A percentile compares a stretch with the other conserved stretches of the same genome.
Evolutionary conservation across 2,329 filamentous ascomycete genomes (phyloP).

Genomic region (Talaromyces atroroseus): DNA sequence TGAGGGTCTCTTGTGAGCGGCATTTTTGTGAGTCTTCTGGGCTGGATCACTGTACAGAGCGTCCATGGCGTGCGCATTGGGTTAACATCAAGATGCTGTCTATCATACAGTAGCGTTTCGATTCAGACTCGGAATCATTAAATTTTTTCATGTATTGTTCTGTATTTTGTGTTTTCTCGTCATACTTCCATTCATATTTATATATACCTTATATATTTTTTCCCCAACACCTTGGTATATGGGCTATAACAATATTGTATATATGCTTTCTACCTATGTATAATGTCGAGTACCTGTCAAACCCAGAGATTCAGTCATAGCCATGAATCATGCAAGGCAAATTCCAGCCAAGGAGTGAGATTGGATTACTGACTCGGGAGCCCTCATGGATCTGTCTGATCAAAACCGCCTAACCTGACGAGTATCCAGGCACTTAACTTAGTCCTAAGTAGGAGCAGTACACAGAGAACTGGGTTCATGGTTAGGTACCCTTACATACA

Average conservation of each 20-base stretch:
- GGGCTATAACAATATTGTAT: neutral
- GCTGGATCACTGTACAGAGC: neutral
- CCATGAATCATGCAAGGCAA: neutral
- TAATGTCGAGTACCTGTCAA: neutral
- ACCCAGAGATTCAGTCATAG: neutral
- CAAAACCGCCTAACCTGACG: neutral
- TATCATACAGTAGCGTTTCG: neutral
- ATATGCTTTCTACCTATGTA: neutral
- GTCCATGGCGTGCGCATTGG: neutral
- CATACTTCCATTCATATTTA: neutral
- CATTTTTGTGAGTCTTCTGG: neutral
- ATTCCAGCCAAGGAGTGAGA: neutral
- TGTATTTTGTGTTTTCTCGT: neutral
- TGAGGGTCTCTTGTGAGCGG: slow-evolving; percentile 3
- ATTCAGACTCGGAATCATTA: neutral
- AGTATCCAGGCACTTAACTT: neutral
- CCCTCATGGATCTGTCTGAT: neutral
- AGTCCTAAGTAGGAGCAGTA: no score
- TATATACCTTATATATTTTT: neutral
- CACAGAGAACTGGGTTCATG: neutral
- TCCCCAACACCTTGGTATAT: neutral
- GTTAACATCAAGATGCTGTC: neutral
- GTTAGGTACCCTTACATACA: slow-evolving; percentile 1
- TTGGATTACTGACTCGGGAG: no score
- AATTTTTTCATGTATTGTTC: neutral